Percentiles rank a stretch among this genome's conserved stretches.
Conservation (phyloP, 495 filamentous ascomycete genomes). For the Cryomyces antarcticus region DNA sequence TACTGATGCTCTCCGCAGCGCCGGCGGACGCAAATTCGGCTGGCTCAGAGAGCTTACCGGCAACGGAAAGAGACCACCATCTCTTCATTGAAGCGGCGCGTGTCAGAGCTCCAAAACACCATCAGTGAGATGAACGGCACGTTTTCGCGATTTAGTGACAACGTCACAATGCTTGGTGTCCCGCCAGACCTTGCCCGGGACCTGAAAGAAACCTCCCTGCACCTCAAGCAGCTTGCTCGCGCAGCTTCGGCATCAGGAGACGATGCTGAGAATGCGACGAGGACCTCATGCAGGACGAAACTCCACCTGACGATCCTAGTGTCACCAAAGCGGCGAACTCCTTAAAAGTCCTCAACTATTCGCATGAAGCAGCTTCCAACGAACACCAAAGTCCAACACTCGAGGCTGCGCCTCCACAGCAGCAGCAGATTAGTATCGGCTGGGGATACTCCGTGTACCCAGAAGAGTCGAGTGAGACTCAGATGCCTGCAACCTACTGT, state of each 20-base stretch:
- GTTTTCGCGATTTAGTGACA: constrained; percentile 51
- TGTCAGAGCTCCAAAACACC: constrained; percentile 39
- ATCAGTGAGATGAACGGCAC: constrained; percentile 57
- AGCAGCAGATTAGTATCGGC: no score
- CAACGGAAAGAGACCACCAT: constrained; percentile 70
- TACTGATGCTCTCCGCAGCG: constrained; percentile 28
- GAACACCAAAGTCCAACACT: neutral
- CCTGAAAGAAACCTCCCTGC: constrained; percentile 26
- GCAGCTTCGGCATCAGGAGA: constrained; percentile 12
- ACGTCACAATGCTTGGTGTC: constrained; percentile 27
- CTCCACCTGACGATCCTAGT: neutral
- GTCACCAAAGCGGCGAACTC: neutral
- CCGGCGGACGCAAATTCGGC: constrained; percentile 67
- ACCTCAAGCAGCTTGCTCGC: constrained; percentile 25
- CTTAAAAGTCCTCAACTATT: neutral
- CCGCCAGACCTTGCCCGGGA: constrained; percentile 19
- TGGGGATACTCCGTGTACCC: no score
- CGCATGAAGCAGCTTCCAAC: neutral
- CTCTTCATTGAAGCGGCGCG: constrained; percentile 44
- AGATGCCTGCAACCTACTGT: no score
- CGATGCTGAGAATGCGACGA: constrained; percentile 15
- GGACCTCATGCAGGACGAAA: neutral
- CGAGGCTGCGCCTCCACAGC: no score
- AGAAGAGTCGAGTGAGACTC: no score
- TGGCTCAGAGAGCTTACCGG: constrained; percentile 71